phyloP scores from a whole-genome alignment of 495 filamentous ascomycete genomes.

The Xeromyces bisporus region DNA sequence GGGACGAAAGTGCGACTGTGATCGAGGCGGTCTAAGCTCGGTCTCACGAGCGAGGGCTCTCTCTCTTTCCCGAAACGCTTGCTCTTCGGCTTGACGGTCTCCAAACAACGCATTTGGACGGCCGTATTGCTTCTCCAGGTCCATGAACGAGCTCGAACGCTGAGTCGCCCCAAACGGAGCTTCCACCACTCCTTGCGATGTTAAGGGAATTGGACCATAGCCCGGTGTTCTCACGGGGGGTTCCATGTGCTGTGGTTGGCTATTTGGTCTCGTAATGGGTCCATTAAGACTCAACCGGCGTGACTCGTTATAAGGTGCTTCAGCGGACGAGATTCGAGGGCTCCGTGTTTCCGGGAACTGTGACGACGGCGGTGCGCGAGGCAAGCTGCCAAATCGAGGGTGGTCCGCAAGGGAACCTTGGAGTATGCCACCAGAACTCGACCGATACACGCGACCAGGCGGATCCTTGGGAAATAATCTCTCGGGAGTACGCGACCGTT shows the following conservation, averaged over 20 bases:
- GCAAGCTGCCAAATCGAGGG: slow-evolving; percentile 19
- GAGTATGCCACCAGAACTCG: slow-evolving; percentile 26
- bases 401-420: slow-evolving; percentile 15
- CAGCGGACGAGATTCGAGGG: slow-evolving; percentile 22
- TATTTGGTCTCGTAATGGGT: slow-evolving; percentile 24
- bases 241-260: slow-evolving; percentile 28
- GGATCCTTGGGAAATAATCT: slow-evolving; percentile 25
- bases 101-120: slow-evolving; percentile 19
- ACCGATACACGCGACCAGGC: slow-evolving; percentile 22
- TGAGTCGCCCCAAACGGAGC: slow-evolving; percentile 10
- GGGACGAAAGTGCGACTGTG: slow-evolving; percentile 14
- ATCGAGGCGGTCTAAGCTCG: slow-evolving; percentile 14
- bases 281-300: slow-evolving; percentile 27
- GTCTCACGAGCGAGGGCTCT: slow-evolving; percentile 13
- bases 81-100: slow-evolving; percentile 31
- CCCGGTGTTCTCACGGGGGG: slow-evolving; percentile 14
- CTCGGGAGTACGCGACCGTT: slow-evolving; percentile 61
- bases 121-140: slow-evolving; percentile 15
- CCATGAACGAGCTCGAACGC: slow-evolving; percentile 15
- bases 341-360: slow-evolving; percentile 25
- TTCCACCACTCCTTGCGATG: slow-evolving; percentile 11
- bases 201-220: slow-evolving; percentile 25
- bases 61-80: slow-evolving; percentile 22
- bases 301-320: slow-evolving; percentile 17
- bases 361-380: slow-evolving; percentile 14